These are phyloP conservation scores for Chaetoscypha palmicola DNA, from an alignment of 2,329 filamentous ascomycete species.

Conservation along the genomic window DNA sequence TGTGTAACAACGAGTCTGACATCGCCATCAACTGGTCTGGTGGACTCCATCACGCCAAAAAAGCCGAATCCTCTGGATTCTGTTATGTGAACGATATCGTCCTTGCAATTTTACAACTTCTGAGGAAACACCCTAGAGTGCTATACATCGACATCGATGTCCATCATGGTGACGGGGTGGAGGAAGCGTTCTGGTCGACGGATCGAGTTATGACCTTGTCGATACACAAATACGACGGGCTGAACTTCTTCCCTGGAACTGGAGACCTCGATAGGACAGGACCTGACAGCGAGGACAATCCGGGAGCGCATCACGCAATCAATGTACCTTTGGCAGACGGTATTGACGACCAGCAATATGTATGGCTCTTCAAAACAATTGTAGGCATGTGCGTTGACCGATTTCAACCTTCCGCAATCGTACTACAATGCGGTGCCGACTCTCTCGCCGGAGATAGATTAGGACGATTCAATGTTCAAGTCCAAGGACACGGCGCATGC, in stretches of 20 bases:
- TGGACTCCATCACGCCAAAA: constrained; percentile 93
- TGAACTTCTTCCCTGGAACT: constrained; percentile 81
- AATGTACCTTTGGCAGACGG: constrained; percentile 89
- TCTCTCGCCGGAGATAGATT: constrained; percentile 88
- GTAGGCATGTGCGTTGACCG: constrained; percentile 71
- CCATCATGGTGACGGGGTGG: constrained; percentile 84
- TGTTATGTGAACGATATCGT: constrained; percentile 99
- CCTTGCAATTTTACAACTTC: constrained; percentile 79
- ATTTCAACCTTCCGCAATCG: constrained; percentile 86
- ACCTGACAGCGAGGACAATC: constrained; percentile 73
- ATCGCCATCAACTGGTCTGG: constrained; percentile 98
- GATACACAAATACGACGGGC: constrained; percentile 91
- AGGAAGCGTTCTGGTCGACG: constrained; percentile 84
- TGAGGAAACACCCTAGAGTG: constrained; percentile 75
- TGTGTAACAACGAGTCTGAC: constrained; percentile 79
- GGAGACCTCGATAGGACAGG: constrained; percentile 83
- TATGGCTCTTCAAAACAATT: constrained; percentile 73
- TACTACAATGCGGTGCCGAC: constrained; percentile 92
- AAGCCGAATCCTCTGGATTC: constrained; percentile 87
- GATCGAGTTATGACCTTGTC: constrained; percentile 88
- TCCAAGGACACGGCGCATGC: constrained; percentile 87
- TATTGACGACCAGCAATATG: constrained; percentile 86
- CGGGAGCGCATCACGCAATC: constrained; percentile 80
- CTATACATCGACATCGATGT: constrained; percentile 94
- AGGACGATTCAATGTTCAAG: constrained; percentile 93